phyloP scores from a whole-genome alignment of 257 asterid genomes.

The Petunia secreta region DNA sequence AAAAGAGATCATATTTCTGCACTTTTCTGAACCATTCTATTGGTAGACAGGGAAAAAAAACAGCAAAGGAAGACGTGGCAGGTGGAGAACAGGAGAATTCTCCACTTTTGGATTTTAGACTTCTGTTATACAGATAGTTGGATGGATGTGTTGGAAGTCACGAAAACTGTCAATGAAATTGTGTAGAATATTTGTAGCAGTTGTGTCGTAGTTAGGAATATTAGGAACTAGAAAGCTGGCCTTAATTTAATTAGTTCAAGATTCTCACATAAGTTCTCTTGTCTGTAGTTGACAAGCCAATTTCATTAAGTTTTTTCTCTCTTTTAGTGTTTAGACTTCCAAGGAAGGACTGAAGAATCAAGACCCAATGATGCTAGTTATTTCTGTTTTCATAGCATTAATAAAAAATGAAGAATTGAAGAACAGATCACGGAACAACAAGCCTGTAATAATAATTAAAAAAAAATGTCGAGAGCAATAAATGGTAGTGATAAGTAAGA shows the following conservation, averaged over 20 bases:
- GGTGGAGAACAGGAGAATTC: background rate
- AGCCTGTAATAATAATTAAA: too few relatives aligned
- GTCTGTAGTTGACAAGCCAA: background rate
- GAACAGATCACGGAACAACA: too few relatives aligned
- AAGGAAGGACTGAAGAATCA: too few relatives aligned
- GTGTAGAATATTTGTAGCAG: background rate
- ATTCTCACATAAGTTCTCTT: conserved; percentile 2
- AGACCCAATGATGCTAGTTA: too few relatives aligned
- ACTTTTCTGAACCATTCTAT: background rate
- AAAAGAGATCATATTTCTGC: background rate
- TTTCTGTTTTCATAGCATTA: too few relatives aligned
- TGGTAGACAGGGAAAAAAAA: background rate
- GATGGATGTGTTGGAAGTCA: background rate
- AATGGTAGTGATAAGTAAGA: too few relatives aligned
- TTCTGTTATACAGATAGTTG: background rate
- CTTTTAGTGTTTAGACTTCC: background rate
- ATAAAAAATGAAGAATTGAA: too few relatives aligned
- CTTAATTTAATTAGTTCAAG: conserved; percentile 6
- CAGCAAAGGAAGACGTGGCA: background rate
- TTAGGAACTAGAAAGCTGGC: background rate
- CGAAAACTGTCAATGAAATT: background rate
- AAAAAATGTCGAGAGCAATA: too few relatives aligned
- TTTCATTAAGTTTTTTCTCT: background rate
- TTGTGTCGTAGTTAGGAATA: background rate
- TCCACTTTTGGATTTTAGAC: background rate